A percentile compares a stretch with the other conserved stretches of the same genome.
phyloP scores from a whole-genome alignment of 129 eudicot genomes.

The Flaveria brownii region DNA sequence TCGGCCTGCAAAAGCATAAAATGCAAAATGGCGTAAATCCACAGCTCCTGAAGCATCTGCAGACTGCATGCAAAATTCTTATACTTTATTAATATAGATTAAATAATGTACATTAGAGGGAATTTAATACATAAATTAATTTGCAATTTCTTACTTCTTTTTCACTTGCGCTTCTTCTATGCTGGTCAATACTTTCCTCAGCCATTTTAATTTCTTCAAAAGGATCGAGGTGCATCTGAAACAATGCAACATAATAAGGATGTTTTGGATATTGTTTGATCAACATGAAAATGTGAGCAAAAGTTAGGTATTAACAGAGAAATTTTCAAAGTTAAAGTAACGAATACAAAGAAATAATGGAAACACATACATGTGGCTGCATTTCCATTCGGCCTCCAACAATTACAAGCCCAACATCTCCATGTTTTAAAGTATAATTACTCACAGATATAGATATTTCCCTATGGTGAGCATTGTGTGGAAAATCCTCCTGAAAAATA shows the following conservation, averaged over 20 bases:
- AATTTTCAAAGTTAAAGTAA: conserved; percentile 2
- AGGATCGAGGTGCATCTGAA: conserved; percentile 85
- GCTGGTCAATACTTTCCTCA: conserved; percentile 71
- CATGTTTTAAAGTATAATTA: conserved; percentile 88
- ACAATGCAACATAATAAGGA: conserved; percentile 14
- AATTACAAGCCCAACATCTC: conserved; percentile 88
- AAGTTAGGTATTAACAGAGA: neutral
- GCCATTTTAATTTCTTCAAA: conserved; percentile 86
- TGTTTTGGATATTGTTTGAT: conserved; percentile 8
- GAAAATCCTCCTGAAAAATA: conserved; percentile 73
- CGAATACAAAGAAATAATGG: conserved; percentile 1
- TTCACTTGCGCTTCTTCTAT: conserved; percentile 91
- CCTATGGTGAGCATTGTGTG: conserved; percentile 92
- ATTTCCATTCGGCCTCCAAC: conserved; percentile 97
- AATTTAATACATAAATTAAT: neutral
- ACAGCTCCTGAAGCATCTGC: conserved; percentile 61
- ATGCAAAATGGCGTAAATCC: conserved; percentile 93
- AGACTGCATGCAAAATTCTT: conserved; percentile 42
- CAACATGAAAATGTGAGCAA: neutral
- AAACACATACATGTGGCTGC: conserved; percentile 83
- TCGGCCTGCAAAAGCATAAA: conserved; percentile 92
- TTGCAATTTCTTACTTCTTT: conserved; percentile 58
- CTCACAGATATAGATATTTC: conserved; percentile 86
- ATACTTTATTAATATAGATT: neutral
- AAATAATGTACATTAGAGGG: neutral